phyloP scores from a whole-genome alignment of 768 basidiomycete genomes.

The Pulveroboletus frians region DNA sequence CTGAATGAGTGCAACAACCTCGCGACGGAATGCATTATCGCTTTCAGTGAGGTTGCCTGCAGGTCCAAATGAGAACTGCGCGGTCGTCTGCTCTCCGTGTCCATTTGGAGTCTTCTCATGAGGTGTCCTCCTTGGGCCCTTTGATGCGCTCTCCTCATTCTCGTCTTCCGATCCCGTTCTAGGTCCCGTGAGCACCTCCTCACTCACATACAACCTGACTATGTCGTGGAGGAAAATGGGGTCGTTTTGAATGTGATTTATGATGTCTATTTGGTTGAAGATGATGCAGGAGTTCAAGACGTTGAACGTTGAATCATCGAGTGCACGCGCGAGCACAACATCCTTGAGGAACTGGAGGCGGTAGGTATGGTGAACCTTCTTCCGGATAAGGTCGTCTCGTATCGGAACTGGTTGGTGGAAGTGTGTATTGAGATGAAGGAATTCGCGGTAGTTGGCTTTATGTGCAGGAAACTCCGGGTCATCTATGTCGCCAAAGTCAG shows the following conservation, averaged over 20 bases:
- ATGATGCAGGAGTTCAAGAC: slow-evolving; percentile 96
- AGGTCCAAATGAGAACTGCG: slow-evolving; percentile 51
- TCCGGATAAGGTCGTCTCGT: slow-evolving; percentile 65
- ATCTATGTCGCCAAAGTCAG: slow-evolving; percentile 45
- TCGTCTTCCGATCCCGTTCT: slow-evolving; percentile 28
- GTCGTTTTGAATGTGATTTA: slow-evolving; percentile 81
- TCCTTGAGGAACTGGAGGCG: slow-evolving; percentile 97
- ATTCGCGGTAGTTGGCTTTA: slow-evolving; percentile 96
- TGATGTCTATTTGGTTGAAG: slow-evolving; percentile 99
- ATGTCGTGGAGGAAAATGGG: slow-evolving; percentile 71
- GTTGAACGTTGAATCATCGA: slow-evolving; percentile 96
- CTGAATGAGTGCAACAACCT: slow-evolving; percentile 84
- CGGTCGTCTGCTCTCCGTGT: slow-evolving; percentile 19
- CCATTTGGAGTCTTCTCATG: slow-evolving; percentile 35
- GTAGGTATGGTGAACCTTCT: slow-evolving; percentile 95
- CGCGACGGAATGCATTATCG: slow-evolving; percentile 55
- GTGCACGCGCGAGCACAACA: slow-evolving; percentile 89
- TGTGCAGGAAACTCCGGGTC: slow-evolving; percentile 96
- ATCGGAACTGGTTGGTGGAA: slow-evolving; percentile 90
- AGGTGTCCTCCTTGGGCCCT: slow-evolving; percentile 36
- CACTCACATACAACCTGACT: slow-evolving; percentile 69
- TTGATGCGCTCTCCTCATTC: slow-evolving; percentile 20
- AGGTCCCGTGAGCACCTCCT: slow-evolving; percentile 51
- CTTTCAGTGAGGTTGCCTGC: slow-evolving; percentile 51
- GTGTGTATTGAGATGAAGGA: slow-evolving; percentile 73